Conservation (phyloP, 306 rosid genomes). For the Cicer judaicum region DNA sequence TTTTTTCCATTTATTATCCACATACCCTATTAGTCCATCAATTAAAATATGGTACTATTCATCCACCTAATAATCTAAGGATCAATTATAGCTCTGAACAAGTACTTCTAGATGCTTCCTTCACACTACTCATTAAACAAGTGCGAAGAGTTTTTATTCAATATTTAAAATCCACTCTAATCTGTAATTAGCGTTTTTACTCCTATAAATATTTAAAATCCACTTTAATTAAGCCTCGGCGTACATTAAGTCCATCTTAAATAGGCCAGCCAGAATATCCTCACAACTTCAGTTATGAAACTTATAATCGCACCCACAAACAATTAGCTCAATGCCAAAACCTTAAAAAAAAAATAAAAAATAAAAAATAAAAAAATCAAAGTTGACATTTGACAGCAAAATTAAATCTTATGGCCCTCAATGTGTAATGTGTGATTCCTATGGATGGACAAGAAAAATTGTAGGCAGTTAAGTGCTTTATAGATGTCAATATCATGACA, state of each 20-base stretch:
- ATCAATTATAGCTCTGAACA: not conserved
- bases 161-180: too few species aligned
- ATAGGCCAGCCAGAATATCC: not conserved
- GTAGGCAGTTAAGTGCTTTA: not conserved
- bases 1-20: not conserved
- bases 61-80: constrained; percentile 5
- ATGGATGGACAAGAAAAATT: constrained; percentile 28
- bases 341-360: not conserved
- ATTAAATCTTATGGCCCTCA: not conserved
- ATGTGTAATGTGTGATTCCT: not conserved
- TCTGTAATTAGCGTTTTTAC: too few species aligned
- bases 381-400: not conserved
- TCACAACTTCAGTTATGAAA: too few species aligned
- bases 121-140: not conserved
- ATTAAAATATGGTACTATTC: not conserved
- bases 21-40: not conserved
- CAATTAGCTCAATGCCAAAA: not conserved
- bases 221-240: not conserved
- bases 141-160: not conserved
- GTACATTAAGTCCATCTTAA: not conserved
- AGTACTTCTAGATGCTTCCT: not conserved
- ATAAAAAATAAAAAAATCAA: too few species aligned
- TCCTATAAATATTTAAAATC: too few species aligned
- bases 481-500: constrained; percentile 7
- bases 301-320: too few species aligned